Conservation (phyloP, 2,329 filamentous ascomycete species). For the Meredithiella fracta region DNA sequence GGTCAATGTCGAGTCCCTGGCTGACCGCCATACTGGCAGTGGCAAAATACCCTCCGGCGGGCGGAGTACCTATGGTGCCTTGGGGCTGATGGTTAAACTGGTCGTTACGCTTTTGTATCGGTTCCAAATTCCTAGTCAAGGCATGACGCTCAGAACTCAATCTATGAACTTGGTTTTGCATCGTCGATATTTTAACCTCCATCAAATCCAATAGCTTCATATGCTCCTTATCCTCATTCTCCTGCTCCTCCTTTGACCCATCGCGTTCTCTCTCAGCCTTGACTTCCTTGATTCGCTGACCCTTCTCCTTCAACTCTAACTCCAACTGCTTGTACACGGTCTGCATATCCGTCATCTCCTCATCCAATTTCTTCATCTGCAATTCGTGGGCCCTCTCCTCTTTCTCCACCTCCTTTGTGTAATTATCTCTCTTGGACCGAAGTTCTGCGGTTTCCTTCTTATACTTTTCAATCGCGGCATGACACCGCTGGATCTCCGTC, state of each 20-base stretch:
- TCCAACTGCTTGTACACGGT: slow-evolving; percentile 50
- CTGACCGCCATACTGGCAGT: no score
- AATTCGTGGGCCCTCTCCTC: slow-evolving; percentile 35
- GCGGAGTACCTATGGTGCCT: no score
- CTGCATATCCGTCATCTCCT: slow-evolving; percentile 43
- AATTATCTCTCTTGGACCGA: slow-evolving; percentile 37
- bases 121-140: no score
- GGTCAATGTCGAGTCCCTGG: neutral
- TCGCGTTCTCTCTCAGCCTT: slow-evolving; percentile 54
- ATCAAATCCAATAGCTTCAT: neutral
- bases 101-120: no score
- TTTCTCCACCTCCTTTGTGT: slow-evolving; percentile 35
- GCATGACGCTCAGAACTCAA: no score
- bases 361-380: slow-evolving; percentile 35
- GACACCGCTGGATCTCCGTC: slow-evolving; percentile 49
- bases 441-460: slow-evolving; percentile 45
- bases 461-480: slow-evolving; percentile 54
- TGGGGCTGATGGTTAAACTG: no score
- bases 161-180: no score
- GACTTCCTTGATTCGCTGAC: slow-evolving; percentile 51
- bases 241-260: slow-evolving; percentile 29
- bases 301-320: slow-evolving; percentile 49
- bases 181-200: neutral
- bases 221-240: slow-evolving; percentile 17
- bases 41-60: no score